phyloP scores from a whole-genome alignment of 805 yeast species.

The Huiozyma sinensis region DNA sequence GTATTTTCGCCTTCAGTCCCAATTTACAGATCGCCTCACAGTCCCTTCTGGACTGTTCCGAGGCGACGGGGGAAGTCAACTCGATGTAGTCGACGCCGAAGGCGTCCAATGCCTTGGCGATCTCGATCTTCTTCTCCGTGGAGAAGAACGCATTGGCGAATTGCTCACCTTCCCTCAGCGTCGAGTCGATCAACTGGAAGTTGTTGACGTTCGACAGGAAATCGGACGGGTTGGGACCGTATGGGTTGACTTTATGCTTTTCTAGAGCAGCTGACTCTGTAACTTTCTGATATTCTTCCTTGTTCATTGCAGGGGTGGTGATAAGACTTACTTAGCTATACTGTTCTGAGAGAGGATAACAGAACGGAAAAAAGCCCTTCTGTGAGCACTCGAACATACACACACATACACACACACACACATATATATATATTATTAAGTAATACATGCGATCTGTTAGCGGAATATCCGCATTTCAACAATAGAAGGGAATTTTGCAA shows the following conservation, averaged over 20 bases:
- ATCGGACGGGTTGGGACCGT: constrained; percentile 93
- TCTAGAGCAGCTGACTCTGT: constrained; percentile 8
- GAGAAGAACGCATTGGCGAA: constrained; percentile 94
- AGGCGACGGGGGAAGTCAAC: constrained; percentile 96
- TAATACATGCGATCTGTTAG: no score
- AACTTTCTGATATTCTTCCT: constrained; percentile 9
- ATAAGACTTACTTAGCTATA: no score
- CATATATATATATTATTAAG: no score
- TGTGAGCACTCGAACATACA: no score
- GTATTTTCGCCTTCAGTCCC: constrained; percentile 91
- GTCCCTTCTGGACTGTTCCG: constrained; percentile 84
- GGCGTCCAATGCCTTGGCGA: constrained; percentile 93
- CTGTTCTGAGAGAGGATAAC: no score
- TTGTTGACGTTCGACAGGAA: constrained; percentile 77
- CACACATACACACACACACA: no score
- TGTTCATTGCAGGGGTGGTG: not conserved
- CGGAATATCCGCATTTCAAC: no score
- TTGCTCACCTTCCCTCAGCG: constrained; percentile 97
- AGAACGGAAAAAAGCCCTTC: no score
- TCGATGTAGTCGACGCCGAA: constrained; percentile 98
- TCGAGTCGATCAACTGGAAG: constrained; percentile 89
- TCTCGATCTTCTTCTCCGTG: constrained; percentile 91
- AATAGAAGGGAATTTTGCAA: no score
- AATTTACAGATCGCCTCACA: constrained; percentile 98
- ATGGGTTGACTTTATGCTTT: constrained; percentile 47